Evolutionary conservation across 2,329 filamentous ascomycete species (phyloP).

Genomic region (Talaromyces sp.): DNA sequence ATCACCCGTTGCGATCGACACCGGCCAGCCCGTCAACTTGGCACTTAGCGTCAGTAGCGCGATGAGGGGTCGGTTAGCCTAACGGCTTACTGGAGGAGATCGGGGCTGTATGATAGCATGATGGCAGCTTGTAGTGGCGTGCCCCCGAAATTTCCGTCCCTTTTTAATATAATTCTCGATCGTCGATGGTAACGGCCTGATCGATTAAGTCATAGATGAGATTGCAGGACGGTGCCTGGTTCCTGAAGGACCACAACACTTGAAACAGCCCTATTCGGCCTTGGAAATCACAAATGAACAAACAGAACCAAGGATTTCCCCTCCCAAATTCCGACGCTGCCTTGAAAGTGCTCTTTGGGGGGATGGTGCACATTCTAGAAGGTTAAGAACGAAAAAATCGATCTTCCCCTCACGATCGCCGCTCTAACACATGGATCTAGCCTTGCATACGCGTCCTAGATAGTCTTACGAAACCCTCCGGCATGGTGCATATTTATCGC

Average conservation of each 20-base stretch:
- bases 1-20: conserved; percentile 11
- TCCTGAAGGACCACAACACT: conserved; percentile 41
- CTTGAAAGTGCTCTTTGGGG: background rate
- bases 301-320: background rate
- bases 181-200: background rate
- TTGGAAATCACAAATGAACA: background rate
- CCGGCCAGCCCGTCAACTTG: conserved; percentile 8
- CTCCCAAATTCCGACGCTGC: no score
- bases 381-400: background rate
- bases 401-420: conserved; percentile 8
- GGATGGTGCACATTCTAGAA: conserved; percentile 9
- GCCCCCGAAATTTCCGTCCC: background rate
- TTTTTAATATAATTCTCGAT: background rate
- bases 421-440: conserved; percentile 4
- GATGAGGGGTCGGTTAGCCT: conserved; percentile 5
- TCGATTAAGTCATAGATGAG: background rate
- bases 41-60: conserved; percentile 10
- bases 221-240: conserved; percentile 1
- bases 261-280: background rate
- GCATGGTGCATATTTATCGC: background rate
- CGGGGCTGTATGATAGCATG: conserved; percentile 1
- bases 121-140: conserved; percentile 4
- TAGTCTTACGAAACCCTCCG: conserved; percentile 3
- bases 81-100: conserved; percentile 2
- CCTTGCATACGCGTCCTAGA: conserved; percentile 11